These are phyloP conservation scores for Kandelia obovata DNA, from an alignment of 345 rosid species.

Conservation along the genomic window DNA sequence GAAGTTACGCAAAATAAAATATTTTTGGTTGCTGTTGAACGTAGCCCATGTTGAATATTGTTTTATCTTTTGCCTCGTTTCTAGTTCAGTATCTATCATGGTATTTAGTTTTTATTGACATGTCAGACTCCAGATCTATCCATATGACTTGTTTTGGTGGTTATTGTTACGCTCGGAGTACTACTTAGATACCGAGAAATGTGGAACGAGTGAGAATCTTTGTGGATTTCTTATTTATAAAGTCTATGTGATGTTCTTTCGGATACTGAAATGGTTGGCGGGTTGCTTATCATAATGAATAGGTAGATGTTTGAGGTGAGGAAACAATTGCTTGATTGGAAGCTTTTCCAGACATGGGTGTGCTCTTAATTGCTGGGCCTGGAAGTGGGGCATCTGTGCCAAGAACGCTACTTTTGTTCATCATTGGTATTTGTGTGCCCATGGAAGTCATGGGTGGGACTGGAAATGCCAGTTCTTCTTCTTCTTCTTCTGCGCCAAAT, in stretches of 20 bases:
- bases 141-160: too few species aligned
- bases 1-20: not conserved
- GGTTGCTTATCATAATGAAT: slow-evolving; percentile 14
- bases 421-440: slow-evolving; percentile 36
- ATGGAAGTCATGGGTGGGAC: slow-evolving; percentile 33
- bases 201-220: not conserved
- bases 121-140: too few species aligned
- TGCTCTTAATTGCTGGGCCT: slow-evolving; percentile 21
- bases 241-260: slow-evolving; percentile 8
- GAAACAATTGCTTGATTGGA: slow-evolving; percentile 14
- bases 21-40: not conserved
- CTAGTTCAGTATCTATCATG: not conserved
- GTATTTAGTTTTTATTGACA: not conserved
- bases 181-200: not conserved
- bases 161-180: not conserved
- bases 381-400: slow-evolving; percentile 8
- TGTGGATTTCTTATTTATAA: not conserved
- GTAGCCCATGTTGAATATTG: not conserved
- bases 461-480: slow-evolving; percentile 35
- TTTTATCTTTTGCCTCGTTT: not conserved
- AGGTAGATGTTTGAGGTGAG: slow-evolving; percentile 22
- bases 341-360: slow-evolving; percentile 30
- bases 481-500: slow-evolving; percentile 43
- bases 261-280: slow-evolving; percentile 4
- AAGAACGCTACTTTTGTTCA: slow-evolving; percentile 28